Percentiles rank a stretch among this genome's conserved stretches.
These are phyloP conservation scores for Cyclotella atomus DNA, from an alignment of 108 stramenopile genomes.

Conservation along the genomic window DNA sequence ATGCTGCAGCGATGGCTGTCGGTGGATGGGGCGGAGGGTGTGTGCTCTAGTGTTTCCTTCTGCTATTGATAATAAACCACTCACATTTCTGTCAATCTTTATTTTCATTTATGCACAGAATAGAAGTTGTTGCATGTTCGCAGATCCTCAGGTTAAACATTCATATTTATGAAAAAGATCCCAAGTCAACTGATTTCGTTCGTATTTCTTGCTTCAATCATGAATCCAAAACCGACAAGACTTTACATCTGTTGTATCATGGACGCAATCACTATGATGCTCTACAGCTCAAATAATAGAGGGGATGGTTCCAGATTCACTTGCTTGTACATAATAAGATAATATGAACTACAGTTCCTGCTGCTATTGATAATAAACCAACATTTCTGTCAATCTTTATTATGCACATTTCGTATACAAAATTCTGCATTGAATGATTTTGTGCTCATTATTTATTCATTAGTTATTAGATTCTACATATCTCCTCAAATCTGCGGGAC, in stretches of 20 bases:
- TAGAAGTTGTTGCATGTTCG: conserved; percentile 14
- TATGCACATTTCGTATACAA: not conserved
- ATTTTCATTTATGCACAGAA: no score
- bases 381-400: not conserved
- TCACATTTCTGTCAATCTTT: no score
- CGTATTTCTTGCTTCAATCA: conserved; percentile 18
- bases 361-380: not conserved
- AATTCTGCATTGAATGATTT: not conserved
- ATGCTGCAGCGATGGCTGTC: conserved; percentile 10
- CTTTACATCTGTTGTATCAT: conserved; percentile 19
- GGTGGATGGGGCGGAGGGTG: conserved; percentile 21
- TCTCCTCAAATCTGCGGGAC: no score
- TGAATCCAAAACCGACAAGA: not conserved
- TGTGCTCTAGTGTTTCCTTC: no score
- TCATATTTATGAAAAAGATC: conserved; percentile 6
- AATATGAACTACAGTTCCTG: not conserved
- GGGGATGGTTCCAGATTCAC: not conserved
- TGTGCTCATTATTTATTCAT: no score
- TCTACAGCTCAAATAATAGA: conserved; percentile 8
- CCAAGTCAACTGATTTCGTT: conserved; percentile 2
- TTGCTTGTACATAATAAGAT: not conserved
- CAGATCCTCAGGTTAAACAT: conserved; percentile 11
- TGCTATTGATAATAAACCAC: no score
- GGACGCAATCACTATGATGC: conserved; percentile 29
- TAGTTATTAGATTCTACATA: no score